Percentiles rank a stretch among this genome's conserved stretches.
Evolutionary conservation across 495 filamentous ascomycete genomes (phyloP).

Genomic region (Pseudoneurospora amorphoporcata): DNA sequence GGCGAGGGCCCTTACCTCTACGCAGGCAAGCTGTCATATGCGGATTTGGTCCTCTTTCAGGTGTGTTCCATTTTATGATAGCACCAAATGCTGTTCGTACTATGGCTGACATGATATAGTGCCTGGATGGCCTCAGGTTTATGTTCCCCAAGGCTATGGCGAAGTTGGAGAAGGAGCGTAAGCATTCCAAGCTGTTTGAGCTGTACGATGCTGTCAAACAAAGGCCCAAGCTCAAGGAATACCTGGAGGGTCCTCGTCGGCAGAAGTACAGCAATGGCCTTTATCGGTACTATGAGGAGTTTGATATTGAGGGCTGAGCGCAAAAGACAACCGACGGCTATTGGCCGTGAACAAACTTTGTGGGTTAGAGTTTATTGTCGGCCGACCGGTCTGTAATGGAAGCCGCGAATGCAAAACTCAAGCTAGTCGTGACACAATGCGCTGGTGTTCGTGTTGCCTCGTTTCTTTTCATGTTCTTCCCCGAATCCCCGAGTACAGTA

Average conservation of each 20-base stretch:
- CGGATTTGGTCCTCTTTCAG: slow-evolving; percentile 60
- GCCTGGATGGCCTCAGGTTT: slow-evolving; percentile 42
- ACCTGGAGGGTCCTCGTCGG: slow-evolving; percentile 48
- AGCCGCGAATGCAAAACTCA: not conserved
- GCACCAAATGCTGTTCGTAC: not conserved
- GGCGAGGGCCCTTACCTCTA: slow-evolving; percentile 49
- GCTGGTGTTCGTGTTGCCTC: not conserved
- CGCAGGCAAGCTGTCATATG: slow-evolving; percentile 48
- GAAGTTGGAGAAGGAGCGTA: slow-evolving; percentile 33
- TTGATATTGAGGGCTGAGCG: slow-evolving; percentile 33
- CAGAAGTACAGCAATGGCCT: slow-evolving; percentile 44
- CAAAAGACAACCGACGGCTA: not conserved
- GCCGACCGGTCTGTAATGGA: not conserved
- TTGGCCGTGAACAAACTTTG: not conserved
- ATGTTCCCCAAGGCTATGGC: slow-evolving; percentile 53
- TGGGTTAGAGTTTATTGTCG: not conserved
- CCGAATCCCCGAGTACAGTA: not conserved
- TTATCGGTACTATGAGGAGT: slow-evolving; percentile 53
- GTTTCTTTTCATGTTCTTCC: not conserved
- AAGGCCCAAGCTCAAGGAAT: slow-evolving; percentile 44
- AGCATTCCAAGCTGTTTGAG: slow-evolving; percentile 41
- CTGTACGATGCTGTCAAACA: slow-evolving; percentile 46
- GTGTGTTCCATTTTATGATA: slow-evolving; percentile 19
- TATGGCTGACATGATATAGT: slow-evolving; percentile 15
- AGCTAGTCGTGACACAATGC: not conserved